Conservation (phyloP, 2,329 filamentous ascomycete genomes). For the Geosmithia morbida region DNA sequence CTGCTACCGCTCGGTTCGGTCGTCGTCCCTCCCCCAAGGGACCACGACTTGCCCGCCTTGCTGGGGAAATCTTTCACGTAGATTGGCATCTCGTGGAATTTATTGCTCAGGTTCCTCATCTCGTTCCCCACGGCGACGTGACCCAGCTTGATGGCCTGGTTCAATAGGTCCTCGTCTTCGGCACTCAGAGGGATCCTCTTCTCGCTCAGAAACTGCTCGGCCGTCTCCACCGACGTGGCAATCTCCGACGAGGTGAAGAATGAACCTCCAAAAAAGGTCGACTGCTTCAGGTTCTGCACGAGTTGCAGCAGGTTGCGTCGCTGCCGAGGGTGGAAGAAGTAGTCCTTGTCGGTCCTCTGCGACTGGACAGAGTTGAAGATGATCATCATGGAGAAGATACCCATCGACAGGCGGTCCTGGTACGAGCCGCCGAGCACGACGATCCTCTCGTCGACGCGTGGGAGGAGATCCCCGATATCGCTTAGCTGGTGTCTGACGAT, state of each 20-base stretch:
- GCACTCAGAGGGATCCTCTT: slow-evolving; percentile 40
- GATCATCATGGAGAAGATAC: slow-evolving; percentile 73
- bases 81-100: slow-evolving; percentile 64
- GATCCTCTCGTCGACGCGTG: slow-evolving; percentile 55
- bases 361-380: slow-evolving; percentile 81
- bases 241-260: slow-evolving; percentile 57
- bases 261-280: slow-evolving; percentile 72
- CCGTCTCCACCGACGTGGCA: slow-evolving; percentile 46
- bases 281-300: slow-evolving; percentile 66
- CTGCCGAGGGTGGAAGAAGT: slow-evolving; percentile 74
- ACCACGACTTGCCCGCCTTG: slow-evolving; percentile 48
- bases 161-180: slow-evolving; percentile 47
- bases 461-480: slow-evolving; percentile 56
- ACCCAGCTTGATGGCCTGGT: slow-evolving; percentile 51
- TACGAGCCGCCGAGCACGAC: slow-evolving; percentile 68
- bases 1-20: slow-evolving; percentile 14
- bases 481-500: slow-evolving; percentile 67
- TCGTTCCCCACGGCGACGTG: slow-evolving; percentile 41
- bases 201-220: slow-evolving; percentile 51
- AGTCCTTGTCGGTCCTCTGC: slow-evolving; percentile 69
- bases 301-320: slow-evolving; percentile 50
- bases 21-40: slow-evolving; percentile 40
- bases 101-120: slow-evolving; percentile 52
- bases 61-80: slow-evolving; percentile 55
- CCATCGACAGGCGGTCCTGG: slow-evolving; percentile 71